Base-by-base conservation (phyloP, 768 basidiomycete species). In the Coprinopsis strossmayeri region DNA sequence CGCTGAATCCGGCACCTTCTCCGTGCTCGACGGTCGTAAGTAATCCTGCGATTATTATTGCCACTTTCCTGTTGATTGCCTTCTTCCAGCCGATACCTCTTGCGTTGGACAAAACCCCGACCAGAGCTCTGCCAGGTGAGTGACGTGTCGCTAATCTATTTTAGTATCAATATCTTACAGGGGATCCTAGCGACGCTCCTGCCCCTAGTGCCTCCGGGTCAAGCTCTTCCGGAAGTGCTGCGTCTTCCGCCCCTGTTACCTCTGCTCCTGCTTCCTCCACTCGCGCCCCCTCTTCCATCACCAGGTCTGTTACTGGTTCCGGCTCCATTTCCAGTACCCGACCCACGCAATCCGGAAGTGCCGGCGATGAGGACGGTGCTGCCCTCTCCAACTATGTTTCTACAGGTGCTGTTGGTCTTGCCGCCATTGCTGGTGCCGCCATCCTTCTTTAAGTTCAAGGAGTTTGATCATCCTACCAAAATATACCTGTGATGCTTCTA, bases 1-100 rank as follows among this genome's bases (percentile, higher is more conserved):
- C 35, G 64, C 50, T 23, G 57, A 61, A 45, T 65, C 64, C 20
- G 64, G 55, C n/a, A 42, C 49, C 5, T 61, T 63, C 47, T 58
- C 49, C 39, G 39, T 65, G 44, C 42, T 46, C 1, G 11, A 52
- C 17, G 56, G 58, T 42, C 17, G 61, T 63, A 43, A 45, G 63
- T 20, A 12, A 17, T 38, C 21, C 15, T 41, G 25, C 21, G 17
- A 20, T 28, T 9, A 38, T 41, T 25, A 24, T 13, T 15, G 28
- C 12, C 25, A 2, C 41, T 42, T 25, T 3, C 42, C 34, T 26
- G 9, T 35, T 24, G 26, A 51, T 7, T 12, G 13, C 9, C 34
- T 27, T 17, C 17, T 34, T 37, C 38, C 18, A 58, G 61, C 50
- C 47, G 54, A 62, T 37, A 53, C 50, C 40, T 38, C 43, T 45